Evolutionary conservation across 352 stramenopile species (phyloP).

Genomic region (Pythium grandisporangium): DNA sequence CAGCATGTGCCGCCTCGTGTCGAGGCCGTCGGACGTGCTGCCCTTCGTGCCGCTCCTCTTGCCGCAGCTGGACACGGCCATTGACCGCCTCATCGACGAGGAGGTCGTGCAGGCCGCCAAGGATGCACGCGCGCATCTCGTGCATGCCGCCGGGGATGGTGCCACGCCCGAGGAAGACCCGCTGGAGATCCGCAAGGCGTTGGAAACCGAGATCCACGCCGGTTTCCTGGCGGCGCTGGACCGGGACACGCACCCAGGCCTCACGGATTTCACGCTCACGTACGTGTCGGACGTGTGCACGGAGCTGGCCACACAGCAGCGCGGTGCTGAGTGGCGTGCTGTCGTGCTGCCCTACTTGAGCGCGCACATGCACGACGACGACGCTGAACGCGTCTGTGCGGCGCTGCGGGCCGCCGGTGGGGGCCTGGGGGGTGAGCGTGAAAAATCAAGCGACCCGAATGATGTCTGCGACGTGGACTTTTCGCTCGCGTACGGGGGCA

Average conservation of each 20-base stretch:
- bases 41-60: constrained; percentile 89
- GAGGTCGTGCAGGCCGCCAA: constrained; percentile 77
- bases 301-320: constrained; percentile 46
- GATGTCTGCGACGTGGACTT: constrained; percentile 69
- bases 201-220: constrained; percentile 32
- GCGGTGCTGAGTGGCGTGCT: constrained; percentile 37
- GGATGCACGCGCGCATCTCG: constrained; percentile 46
- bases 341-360: constrained; percentile 43
- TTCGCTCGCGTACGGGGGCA: constrained; percentile 72
- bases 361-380: constrained; percentile 43
- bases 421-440: constrained; percentile 35
- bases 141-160: constrained; percentile 43
- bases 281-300: constrained; percentile 60
- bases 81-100: constrained; percentile 88
- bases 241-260: constrained; percentile 24
- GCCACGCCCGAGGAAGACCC: constrained; percentile 40
- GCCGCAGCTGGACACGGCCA: constrained; percentile 88
- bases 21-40: constrained; percentile 80
- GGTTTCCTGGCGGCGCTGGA: constrained; percentile 38
- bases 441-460: constrained; percentile 53
- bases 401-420: constrained; percentile 38
- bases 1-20: constrained; percentile 89
- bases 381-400: constrained; percentile 39
- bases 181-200: constrained; percentile 40
- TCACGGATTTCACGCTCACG: constrained; percentile 41